Base-by-base conservation (phyloP, 768 basidiomycete genomes). In the Serpula lacrymans region DNA sequence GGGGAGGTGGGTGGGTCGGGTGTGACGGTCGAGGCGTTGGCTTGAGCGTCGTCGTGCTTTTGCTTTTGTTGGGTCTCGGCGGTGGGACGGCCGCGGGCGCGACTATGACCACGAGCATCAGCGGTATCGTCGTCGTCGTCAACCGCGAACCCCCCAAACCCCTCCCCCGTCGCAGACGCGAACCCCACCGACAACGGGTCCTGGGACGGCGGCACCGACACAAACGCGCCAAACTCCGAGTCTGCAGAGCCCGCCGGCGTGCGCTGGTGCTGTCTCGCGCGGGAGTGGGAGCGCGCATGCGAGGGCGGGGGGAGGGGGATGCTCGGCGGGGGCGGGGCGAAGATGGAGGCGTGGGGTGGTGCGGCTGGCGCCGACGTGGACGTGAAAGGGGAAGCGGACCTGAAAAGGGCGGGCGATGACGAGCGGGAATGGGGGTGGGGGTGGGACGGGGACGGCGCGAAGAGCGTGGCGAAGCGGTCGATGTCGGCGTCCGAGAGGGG, bases 151-250 rank as follows among this genome's bases (percentile, higher is more conserved):
- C 26, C 16, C 14, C 20, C 21, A 18, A 26, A 31, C 13, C 14
- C 24, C 13, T 36, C 10, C 13, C n/a, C 13, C n/a, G 17, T 6
- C 23, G n/a, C 20, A 10, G 43, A 18, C 8, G 41, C 33, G 18
- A 35, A 23, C 31, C 38, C 52, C 12, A 32, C 55, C 29, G 55
- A 55, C 18, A 78, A 60, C 3, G 80, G 78, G 43, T 83, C 78
- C 25, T 80, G 72, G 7, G 64, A 51, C 0, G 72, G 60, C 0
- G 75, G 64, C 1, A 82, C 78, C 3, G 75, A 75, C 2, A 84
- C 75, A 37, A 83, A 82, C 1, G 77, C 64, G 8, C 80, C 80
- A 51, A 81, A 82, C 14, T 83, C 80, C 0, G 73, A 74, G 49
- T 71, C 69, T 5, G 65, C 45, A 9, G 67, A 65, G 9, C 43